Percentiles rank a stretch among this genome's conserved stretches.
Conservation (phyloP, 441 rosid species). For the Euphorbia schlechtendalii region DNA sequence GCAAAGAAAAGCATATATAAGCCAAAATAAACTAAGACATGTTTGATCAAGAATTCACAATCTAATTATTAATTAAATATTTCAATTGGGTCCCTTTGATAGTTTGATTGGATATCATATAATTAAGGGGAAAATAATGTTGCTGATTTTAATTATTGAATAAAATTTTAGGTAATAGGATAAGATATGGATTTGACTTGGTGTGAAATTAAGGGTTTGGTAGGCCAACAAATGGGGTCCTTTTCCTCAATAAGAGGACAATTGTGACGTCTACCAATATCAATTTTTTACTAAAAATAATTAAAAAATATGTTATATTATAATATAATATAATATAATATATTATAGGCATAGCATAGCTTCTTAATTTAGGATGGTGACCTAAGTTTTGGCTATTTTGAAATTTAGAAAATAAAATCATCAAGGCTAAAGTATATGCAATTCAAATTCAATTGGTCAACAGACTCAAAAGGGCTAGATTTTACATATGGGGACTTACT, state of each 20-base stretch:
- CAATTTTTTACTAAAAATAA: neutral
- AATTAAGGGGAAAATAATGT: neutral
- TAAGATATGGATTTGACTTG: neutral
- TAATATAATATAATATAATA: too few relatives aligned
- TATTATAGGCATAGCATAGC: neutral
- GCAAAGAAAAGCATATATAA: conserved; percentile 15
- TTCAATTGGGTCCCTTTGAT: conserved; percentile 2
- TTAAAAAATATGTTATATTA: too few relatives aligned
- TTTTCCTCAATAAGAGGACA: neutral
- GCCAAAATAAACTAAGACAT: conserved; percentile 12
- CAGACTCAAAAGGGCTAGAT: neutral
- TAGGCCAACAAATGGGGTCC: conserved; percentile 15
- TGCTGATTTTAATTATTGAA: neutral
- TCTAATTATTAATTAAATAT: neutral
- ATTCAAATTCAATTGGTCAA: neutral
- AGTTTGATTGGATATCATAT: conserved; percentile 1
- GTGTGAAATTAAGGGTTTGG: conserved; percentile 7
- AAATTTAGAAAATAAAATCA: neutral
- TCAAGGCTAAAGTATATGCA: neutral
- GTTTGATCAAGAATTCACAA: neutral
- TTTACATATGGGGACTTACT: neutral
- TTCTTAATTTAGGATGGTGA: neutral
- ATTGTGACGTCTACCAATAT: neutral
- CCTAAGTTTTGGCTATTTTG: conserved; percentile 3
- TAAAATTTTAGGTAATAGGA: neutral